Base-by-base conservation (phyloP, 208 protist genomes). In the Trypanosoma theileri region DNA sequence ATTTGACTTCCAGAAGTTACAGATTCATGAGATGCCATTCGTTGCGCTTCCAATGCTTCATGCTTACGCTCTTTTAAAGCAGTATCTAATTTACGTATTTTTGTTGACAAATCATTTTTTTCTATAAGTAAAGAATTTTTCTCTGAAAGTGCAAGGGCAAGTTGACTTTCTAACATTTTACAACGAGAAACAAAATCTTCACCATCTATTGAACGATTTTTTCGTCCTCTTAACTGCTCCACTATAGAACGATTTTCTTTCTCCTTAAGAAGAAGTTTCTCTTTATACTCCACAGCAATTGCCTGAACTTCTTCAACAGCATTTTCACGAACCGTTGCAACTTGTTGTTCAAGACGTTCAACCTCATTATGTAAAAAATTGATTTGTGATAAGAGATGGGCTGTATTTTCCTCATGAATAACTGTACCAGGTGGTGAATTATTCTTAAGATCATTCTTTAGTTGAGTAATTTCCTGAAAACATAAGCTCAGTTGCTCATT, bases 321-420 rank as follows among this genome's bases (percentile, higher is more conserved):
- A 40, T 81, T 76, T 28, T 57, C 46, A 12, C 88, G 82, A 50
- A 81, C 51, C 0, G 19, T 60, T 24, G 40, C 53, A 0, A 84
- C 65, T 26, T 85, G 78, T 21, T 78, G 22, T 59, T 94, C 89
- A 22, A 94, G 75, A 9, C 89, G 69, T 28, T 94, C 86, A 26
- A 94, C 84, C 62, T 94, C 89, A 59, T 79, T 82, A 59, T 94
- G 89, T 13, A 95, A 67, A 83, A 93, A 92, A 9, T 52, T 73
- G 46, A 95, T 92, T 54, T 95, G 89, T 3, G 75, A 77, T 11
- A 91, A 61, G 1, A 91, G 65, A 69, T 91, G 84, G 2, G 82
- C 76, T 6, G 75, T 78, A 41, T 84, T 74, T 40, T 71, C 51
- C 3, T 65, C 60, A 17, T 22, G 17, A 22, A 26, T 35, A 54